Evolutionary conservation across 169 alveolate species (phyloP), one percentile per base, ranked within the genome.

Genomic region (Plasmodium coatneyi): DNA sequence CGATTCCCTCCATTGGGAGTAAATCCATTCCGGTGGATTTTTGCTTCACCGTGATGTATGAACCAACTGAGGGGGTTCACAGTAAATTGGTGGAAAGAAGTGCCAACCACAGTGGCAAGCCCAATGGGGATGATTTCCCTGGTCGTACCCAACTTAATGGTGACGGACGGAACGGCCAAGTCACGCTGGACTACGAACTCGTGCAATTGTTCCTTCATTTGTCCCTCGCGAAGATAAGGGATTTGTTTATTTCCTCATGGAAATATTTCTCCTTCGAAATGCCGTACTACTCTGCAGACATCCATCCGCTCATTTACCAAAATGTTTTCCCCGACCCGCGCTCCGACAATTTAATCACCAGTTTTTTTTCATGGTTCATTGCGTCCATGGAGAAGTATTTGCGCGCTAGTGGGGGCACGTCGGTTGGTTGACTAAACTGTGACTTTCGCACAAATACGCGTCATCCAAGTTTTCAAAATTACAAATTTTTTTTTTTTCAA

Each of bases 181-280:
- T 74, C 70, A 43, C 56, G 10, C 14, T 89, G 34, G 94, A 89
- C 82, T 56, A 66, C 71, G 91, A 89, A 30, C 72, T 89, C 36
- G 72, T 89, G 28, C 89, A 89, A 49, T 41, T 89, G 19, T 36
- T 89, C 49, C 70, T 89, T 71, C 80, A 89, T 43, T 9, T 89
- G 52, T 28, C 94, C 1, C 70, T 89, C 46, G 43, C 94, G 7
- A 89, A 89, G 71, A 22, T 89, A 89, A 60, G 94, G 82, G 94
- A 89, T 70, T 78, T 89, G 82, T 89, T 89, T 89, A 78, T 89
- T 36, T 89, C 91, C 71, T 79, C 94, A 43, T 89, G 94, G 94
- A 89, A 89, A 66, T 80, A 89, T 70, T 89, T 89, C 28, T 89
- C 94, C 52, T 89, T 80, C 34, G 91, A 89, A 70, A 66, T 80